Evolutionary conservation across 139 green algal genomes (phyloP).

Genomic region (Chlamydomonas sp.): DNA sequence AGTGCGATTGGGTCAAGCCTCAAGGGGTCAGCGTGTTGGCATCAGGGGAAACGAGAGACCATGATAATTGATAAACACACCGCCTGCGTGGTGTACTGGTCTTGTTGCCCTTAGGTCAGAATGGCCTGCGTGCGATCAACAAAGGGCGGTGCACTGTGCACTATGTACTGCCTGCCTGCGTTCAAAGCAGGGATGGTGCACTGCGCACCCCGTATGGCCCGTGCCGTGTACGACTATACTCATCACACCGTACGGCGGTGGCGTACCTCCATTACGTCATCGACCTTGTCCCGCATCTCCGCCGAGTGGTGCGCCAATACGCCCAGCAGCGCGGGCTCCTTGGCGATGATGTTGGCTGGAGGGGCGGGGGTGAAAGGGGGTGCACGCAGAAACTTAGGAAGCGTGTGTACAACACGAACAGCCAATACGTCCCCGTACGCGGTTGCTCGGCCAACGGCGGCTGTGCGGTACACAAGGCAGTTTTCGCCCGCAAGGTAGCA

Average conservation of each 20-base stretch:
- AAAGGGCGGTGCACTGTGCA: too few relatives aligned
- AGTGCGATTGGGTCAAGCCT: not conserved
- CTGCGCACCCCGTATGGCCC: too few relatives aligned
- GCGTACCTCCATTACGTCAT: conserved; percentile 14
- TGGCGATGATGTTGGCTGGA: conserved; percentile 41
- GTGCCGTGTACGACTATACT: too few relatives aligned
- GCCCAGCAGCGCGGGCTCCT: conserved; percentile 48
- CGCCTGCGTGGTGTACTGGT: not conserved
- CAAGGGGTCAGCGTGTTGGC: not conserved
- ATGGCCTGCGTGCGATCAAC: not conserved
- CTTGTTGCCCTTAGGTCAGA: not conserved
- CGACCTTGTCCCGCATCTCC: conserved; percentile 4
- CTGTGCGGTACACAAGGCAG: too few relatives aligned
- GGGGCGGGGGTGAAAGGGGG: too few relatives aligned
- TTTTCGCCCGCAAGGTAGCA: too few relatives aligned
- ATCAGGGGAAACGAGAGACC: not conserved
- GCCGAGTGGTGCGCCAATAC: conserved; percentile 6
- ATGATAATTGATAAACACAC: not conserved
- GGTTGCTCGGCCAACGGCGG: too few relatives aligned
- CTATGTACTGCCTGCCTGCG: too few relatives aligned
- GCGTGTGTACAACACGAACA: not conserved
- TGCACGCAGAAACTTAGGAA: not conserved
- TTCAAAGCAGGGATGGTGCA: too few relatives aligned
- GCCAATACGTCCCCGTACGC: too few relatives aligned
- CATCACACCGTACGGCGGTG: too few relatives aligned